phyloP scores from a whole-genome alignment of 1,284 basidiomycete species.

The Sanghuangporus weigelae region DNA sequence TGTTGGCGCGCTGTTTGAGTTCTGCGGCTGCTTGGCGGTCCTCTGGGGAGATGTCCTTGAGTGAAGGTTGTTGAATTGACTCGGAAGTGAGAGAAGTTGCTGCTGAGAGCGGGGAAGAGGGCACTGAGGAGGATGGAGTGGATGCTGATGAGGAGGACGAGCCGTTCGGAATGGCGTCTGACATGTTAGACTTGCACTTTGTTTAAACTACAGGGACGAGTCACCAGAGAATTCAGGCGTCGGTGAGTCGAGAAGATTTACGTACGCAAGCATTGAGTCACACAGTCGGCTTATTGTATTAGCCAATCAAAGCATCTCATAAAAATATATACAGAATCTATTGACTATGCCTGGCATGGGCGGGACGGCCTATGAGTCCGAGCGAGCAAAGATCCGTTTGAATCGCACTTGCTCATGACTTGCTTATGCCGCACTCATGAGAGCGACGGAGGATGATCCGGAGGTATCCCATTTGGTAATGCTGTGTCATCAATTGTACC shows the following conservation, averaged over 20 bases:
- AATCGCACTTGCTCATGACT: not conserved
- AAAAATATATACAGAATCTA: no score
- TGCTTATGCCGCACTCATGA: not conserved
- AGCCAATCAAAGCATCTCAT: no score
- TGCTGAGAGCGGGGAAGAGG: not conserved
- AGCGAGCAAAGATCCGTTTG: not conserved
- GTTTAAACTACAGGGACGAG: not conserved
- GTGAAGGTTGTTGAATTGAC: conserved; percentile 33
- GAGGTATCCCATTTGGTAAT: not conserved
- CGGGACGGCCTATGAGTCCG: not conserved
- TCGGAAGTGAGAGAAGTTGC: conserved; percentile 39
- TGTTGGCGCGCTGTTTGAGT: conserved; percentile 83
- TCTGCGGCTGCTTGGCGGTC: conserved; percentile 62
- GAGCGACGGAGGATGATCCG: not conserved
- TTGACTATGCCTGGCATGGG: no score
- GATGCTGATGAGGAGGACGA: not conserved
- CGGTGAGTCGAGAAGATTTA: not conserved
- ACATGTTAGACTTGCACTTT: not conserved
- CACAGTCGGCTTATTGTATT: not conserved
- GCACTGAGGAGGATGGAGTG: not conserved
- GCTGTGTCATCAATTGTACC: not conserved
- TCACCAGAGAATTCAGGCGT: not conserved
- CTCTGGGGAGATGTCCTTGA: conserved; percentile 60
- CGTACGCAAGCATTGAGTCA: not conserved
- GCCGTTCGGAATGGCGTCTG: not conserved